Evolutionary conservation across 106 monocot genomes (phyloP).

Genomic region (Apostasia ramifera): DNA sequence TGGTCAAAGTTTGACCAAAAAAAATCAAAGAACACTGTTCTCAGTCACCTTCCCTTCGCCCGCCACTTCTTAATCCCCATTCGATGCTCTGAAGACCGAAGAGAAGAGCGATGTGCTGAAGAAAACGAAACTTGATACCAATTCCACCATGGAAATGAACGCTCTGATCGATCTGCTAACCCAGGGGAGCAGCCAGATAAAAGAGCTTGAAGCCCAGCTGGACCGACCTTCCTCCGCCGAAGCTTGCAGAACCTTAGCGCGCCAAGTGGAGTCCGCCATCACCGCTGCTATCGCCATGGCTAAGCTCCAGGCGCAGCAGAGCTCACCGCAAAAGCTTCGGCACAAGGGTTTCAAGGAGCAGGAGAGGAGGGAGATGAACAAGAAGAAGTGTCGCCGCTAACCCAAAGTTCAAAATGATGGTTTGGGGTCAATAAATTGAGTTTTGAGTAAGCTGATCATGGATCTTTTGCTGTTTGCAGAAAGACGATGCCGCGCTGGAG

Average conservation of each 20-base stretch:
- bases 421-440: too few species aligned
- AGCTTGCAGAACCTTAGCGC: slow-evolving; percentile 12
- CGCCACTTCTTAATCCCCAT: background rate
- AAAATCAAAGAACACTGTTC: background rate
- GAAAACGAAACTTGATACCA: background rate
- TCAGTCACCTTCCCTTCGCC: background rate
- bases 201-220: slow-evolving; percentile 23
- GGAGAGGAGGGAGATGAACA: slow-evolving; percentile 21
- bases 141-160: background rate
- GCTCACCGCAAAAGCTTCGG: slow-evolving; percentile 7
- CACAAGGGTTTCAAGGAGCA: slow-evolving; percentile 11
- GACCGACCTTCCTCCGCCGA: slow-evolving; percentile 10
- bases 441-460: background rate
- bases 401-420: background rate
- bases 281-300: slow-evolving; percentile 30
- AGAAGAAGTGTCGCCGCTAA: slow-evolving; percentile 27
- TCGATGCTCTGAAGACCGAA: background rate
- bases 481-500: slow-evolving; percentile 20
- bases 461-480: slow-evolving; percentile 12
- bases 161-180: slow-evolving; percentile 5
- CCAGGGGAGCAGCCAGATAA: slow-evolving; percentile 13
- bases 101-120: background rate
- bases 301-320: background rate
- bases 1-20: background rate
- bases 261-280: slow-evolving; percentile 4